Conservation (phyloP, 2,329 filamentous ascomycete species). For the Claviceps capensis region DNA sequence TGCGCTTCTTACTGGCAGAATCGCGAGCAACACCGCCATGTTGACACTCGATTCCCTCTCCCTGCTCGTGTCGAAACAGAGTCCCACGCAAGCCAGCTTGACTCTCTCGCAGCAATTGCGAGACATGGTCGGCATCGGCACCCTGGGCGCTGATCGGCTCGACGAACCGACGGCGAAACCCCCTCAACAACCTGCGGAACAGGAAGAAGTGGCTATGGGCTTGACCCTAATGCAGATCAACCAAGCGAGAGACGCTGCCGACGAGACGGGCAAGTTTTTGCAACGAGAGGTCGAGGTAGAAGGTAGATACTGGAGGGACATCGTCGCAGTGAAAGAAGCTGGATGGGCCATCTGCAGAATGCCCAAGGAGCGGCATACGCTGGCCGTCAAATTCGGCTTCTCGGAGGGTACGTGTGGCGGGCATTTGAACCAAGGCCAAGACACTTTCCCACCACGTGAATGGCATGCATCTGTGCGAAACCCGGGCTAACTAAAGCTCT, state of each 20-base stretch:
- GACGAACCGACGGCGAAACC: conserved; percentile 45
- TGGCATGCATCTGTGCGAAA: too few species aligned
- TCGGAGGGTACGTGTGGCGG: conserved; percentile 44
- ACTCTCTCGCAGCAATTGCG: conserved; percentile 61
- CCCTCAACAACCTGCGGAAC: conserved; percentile 36
- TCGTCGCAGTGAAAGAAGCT: conserved; percentile 65
- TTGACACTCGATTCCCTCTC: conserved; percentile 73
- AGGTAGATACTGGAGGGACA: conserved; percentile 77
- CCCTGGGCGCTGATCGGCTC: conserved; percentile 54
- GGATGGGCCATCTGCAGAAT: conserved; percentile 79
- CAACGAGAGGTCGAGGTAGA: conserved; percentile 68
- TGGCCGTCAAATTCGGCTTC: conserved; percentile 85
- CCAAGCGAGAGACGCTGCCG: conserved; percentile 57
- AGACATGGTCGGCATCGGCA: conserved; percentile 58
- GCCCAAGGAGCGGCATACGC: conserved; percentile 55
- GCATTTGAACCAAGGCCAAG: neutral
- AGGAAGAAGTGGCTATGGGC: conserved; percentile 46
- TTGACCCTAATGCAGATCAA: conserved; percentile 71
- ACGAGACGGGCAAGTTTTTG: conserved; percentile 57
- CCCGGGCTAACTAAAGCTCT: neutral
- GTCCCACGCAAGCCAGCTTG: conserved; percentile 52
- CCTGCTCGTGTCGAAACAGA: conserved; percentile 68
- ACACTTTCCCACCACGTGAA: neutral
- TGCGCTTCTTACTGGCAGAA: conserved; percentile 11
- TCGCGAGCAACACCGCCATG: conserved; percentile 42